Base-by-base conservation (phyloP, 805 yeast species). In the Nematodospora valgi region DNA sequence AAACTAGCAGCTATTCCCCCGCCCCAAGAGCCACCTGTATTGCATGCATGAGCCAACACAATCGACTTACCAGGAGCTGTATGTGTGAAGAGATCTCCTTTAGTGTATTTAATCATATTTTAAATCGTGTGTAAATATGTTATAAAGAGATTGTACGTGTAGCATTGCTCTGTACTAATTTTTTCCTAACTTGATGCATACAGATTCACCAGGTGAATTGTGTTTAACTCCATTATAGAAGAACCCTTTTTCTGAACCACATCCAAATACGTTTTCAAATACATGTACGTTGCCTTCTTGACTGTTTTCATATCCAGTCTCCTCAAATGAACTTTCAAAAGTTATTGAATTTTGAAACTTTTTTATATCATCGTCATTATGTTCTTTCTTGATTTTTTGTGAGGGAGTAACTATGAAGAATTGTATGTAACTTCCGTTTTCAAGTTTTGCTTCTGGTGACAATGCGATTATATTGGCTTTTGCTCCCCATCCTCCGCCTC, bases 11-110 rank as follows among this genome's bases (percentile, higher is more conserved):
- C 95, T 2, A 86, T 74, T 0, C 95, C 96, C 3, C 86, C 91
- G 4, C 93, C 93, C 95, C 95, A 86, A 1, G 67, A 49, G 0
- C 95, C 95, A 17, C 68, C 64, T 24, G 87, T 78, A 52, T 86
- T 86, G 50, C 95, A 86, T 0, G 95, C 78, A 52, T 86, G 95
- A 1, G 83, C 83, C 4, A 86, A 53, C 2, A 83, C 62, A 0
- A 78, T 51, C 1, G 38, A 33, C 2, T 39, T 35, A 3, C 36
- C 26, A 4, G 46, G 39, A 0, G 55, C 44, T 0, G 59, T 30
- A 44, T 55, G 54, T 52, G 56, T 23, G 43, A 82, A 79, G 6
- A 82, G 51, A 46, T 82, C 84, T 0, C 86, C 87, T 27, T 64
- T 61, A 23, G 72, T 56, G 53, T 81, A 79, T 11, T 32, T 50